Evolutionary conservation across 495 filamentous ascomycete species (phyloP).

Genomic region (Neurospora africana): DNA sequence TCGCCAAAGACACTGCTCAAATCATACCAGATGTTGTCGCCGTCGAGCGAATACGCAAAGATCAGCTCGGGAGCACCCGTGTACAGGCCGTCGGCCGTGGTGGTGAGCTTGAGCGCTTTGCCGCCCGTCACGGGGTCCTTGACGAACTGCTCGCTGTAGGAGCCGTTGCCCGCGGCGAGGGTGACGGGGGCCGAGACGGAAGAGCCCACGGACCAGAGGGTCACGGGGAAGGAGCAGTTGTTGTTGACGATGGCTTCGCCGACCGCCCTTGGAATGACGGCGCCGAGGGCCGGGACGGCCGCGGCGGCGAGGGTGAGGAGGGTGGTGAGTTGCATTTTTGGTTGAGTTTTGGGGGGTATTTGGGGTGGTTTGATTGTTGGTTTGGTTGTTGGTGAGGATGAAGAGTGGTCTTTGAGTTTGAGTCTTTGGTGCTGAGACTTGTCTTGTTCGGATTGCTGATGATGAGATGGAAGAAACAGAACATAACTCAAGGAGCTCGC

Average conservation of each 20-base stretch:
- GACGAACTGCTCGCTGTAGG: slow-evolving; percentile 33
- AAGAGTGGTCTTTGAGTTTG: background rate
- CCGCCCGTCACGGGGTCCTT: slow-evolving; percentile 43
- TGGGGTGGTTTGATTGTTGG: slow-evolving; percentile 9
- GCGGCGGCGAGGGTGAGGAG: slow-evolving; percentile 14
- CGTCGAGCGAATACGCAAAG: slow-evolving; percentile 45
- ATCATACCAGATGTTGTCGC: slow-evolving; percentile 43
- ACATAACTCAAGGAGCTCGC: background rate
- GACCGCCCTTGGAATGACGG: slow-evolving; percentile 8
- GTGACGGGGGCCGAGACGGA: slow-evolving; percentile 31
- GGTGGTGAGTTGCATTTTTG: slow-evolving; percentile 8
- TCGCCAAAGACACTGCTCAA: slow-evolving; percentile 46
- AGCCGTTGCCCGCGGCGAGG: slow-evolving; percentile 25
- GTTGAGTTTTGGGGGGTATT: too few species aligned
- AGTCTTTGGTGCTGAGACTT: background rate
- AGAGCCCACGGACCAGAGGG: slow-evolving; percentile 47
- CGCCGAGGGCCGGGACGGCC: background rate
- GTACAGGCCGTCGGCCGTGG: slow-evolving; percentile 38
- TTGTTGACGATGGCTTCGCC: slow-evolving; percentile 45
- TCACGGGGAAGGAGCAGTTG: slow-evolving; percentile 36
- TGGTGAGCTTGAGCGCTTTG: slow-evolving; percentile 46
- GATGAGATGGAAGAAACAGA: background rate
- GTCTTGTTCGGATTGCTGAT: background rate
- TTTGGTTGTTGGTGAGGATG: slow-evolving; percentile 2
- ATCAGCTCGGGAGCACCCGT: slow-evolving; percentile 41